phyloP scores from a whole-genome alignment of 2,329 filamentous ascomycete species.

The Aspergillus oerlinghausenensis region DNA sequence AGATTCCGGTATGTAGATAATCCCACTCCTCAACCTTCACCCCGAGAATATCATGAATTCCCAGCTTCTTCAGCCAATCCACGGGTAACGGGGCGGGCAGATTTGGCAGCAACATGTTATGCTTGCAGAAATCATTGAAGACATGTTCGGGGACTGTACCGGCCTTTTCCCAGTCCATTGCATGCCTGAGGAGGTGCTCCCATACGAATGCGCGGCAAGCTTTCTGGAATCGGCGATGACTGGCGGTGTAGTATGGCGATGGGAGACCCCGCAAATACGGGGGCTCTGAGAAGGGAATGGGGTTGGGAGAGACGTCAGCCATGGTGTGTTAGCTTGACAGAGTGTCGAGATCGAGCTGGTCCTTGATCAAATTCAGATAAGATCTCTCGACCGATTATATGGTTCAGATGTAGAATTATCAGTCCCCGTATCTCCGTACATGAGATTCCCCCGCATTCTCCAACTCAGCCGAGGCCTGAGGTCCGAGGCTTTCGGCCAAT shows the following conservation, averaged over 20 bases:
- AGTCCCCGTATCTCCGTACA: neutral
- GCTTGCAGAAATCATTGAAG: conserved; percentile 59
- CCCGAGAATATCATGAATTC: conserved; percentile 63
- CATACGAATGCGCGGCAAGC: conserved; percentile 62
- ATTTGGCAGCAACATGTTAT: conserved; percentile 66
- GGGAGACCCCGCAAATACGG: conserved; percentile 66
- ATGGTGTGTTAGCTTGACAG: conserved; percentile 7
- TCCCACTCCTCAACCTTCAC: conserved; percentile 70
- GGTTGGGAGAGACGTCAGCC: conserved; percentile 27
- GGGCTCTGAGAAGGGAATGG: conserved; percentile 68
- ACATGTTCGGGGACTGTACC: conserved; percentile 61
- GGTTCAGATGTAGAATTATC: neutral
- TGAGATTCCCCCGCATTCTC: neutral
- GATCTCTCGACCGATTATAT: neutral
- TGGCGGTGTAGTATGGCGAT: conserved; percentile 65
- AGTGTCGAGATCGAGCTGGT: neutral
- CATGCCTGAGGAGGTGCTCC: conserved; percentile 58
- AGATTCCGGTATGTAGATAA: conserved; percentile 66
- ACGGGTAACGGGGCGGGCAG: conserved; percentile 66
- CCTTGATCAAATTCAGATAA: neutral
- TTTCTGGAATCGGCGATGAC: conserved; percentile 63
- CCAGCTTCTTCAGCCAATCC: conserved; percentile 61
- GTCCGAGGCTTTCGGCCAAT: neutral
- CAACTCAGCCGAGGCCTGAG: conserved; percentile 1
- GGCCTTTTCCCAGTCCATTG: conserved; percentile 65